Percentiles rank a stretch among this genome's conserved stretches.
Evolutionary conservation across 345 rosid genomes (phyloP).

Genomic region (Eucalyptus regnans): DNA sequence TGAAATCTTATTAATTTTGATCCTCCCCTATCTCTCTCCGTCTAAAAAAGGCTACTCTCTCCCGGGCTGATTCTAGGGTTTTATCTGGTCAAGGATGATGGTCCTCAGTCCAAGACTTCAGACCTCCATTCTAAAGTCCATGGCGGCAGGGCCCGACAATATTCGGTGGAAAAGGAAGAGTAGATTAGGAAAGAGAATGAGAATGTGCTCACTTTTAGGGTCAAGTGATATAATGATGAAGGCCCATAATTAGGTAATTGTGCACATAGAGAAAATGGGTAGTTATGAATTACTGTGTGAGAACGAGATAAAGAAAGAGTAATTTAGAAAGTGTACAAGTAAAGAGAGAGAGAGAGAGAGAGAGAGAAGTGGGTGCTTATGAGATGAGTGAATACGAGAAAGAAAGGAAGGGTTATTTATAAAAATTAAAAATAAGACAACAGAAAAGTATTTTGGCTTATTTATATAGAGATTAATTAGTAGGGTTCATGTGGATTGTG

Average conservation of each 20-base stretch:
- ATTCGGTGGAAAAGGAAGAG: not conserved
- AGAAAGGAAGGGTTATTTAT: not conserved
- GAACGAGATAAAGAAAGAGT: not conserved
- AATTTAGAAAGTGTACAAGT: not conserved
- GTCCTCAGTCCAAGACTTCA: not conserved
- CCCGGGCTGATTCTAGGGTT: not conserved
- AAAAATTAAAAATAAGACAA: not conserved
- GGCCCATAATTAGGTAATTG: not conserved
- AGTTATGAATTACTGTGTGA: not conserved
- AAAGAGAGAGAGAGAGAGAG: too few species aligned
- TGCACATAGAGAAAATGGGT: not conserved
- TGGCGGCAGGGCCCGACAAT: not conserved
- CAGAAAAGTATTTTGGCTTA: not conserved
- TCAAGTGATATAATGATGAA: not conserved
- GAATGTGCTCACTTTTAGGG: not conserved
- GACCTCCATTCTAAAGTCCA: not conserved
- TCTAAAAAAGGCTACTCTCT: not conserved
- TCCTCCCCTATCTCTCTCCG: not conserved
- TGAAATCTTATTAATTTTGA: not conserved
- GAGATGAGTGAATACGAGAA: not conserved
- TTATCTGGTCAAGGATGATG: not conserved
- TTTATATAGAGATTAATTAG: not conserved
- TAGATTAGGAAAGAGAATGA: not conserved
- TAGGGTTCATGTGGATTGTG: not conserved
- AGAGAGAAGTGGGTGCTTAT: not conserved